A percentile compares a stretch with the other conserved stretches of the same genome.
These are phyloP conservation scores for Thermothelomyces thermophilus DNA, from an alignment of 2,329 filamentous ascomycete genomes.

Conservation along the genomic window DNA sequence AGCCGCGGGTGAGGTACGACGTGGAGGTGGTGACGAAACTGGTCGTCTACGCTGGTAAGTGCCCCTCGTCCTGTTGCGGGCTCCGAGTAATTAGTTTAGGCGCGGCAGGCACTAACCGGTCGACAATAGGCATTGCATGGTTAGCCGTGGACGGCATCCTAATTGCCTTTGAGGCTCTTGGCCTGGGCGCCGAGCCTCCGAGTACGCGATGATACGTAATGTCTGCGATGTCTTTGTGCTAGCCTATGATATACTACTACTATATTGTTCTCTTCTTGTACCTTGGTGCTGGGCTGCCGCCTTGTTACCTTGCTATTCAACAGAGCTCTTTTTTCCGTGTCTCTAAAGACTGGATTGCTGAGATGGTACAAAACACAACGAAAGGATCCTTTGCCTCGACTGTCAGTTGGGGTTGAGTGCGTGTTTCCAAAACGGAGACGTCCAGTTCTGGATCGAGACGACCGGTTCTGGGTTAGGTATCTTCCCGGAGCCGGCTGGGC, in stretches of 20 bases:
- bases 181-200: conserved; percentile 39
- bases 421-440: too few relatives aligned
- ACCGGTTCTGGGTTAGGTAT: neutral
- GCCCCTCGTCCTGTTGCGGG: conserved; percentile 5
- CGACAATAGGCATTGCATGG: conserved; percentile 67
- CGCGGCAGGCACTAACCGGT: too few relatives aligned
- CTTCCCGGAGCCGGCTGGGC: neutral
- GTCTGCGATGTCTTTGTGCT: neutral
- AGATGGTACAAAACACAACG: too few relatives aligned
- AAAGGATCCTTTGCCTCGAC: too few relatives aligned
- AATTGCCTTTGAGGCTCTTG: conserved; percentile 60
- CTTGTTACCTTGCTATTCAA: neutral
- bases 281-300: neutral
- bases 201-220: neutral
- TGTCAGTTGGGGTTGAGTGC: too few relatives aligned
- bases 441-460: too few relatives aligned
- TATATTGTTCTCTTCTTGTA: conserved; percentile 3
- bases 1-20: conserved; percentile 87
- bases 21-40: conserved; percentile 98
- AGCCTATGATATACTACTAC: neutral
- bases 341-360: too few relatives aligned
- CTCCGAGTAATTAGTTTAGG: neutral
- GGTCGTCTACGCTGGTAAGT: conserved; percentile 79
- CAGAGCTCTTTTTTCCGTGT: neutral
- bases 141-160: conserved; percentile 71